phyloP scores from a whole-genome alignment of 2,329 filamentous ascomycete species.

The Leptographium wingfieldii region DNA sequence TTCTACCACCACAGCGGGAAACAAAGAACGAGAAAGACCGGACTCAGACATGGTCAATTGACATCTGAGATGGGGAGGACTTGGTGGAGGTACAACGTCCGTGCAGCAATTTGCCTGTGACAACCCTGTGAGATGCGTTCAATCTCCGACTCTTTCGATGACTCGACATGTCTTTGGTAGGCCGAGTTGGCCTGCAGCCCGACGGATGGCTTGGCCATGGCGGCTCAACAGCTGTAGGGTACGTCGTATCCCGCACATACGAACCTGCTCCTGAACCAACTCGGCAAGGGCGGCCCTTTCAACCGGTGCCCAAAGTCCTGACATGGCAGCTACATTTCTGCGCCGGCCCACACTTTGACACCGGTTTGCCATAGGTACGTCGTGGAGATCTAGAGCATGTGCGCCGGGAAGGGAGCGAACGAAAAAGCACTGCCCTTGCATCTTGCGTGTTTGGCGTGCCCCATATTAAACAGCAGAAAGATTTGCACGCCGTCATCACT shows the following conservation, averaged over 20 bases:
- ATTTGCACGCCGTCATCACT: background rate
- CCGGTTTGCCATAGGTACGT: too few relatives aligned
- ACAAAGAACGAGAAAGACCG: background rate
- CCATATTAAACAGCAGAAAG: background rate
- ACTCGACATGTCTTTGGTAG: background rate
- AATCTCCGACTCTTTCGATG: background rate
- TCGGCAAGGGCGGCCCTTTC: too few relatives aligned
- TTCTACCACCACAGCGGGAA: slow-evolving; percentile 3
- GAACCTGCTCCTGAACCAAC: too few relatives aligned
- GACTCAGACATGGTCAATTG: background rate
- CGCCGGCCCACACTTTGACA: background rate
- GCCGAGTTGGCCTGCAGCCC: background rate
- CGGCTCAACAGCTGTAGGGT: background rate
- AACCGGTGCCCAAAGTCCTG: background rate
- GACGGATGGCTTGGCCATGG: background rate
- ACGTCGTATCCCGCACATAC: too few relatives aligned
- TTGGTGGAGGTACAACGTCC: background rate
- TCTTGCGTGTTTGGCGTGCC: background rate
- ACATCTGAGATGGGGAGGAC: background rate
- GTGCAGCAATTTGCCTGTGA: background rate
- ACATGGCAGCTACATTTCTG: background rate
- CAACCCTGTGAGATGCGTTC: background rate
- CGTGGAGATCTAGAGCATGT: background rate
- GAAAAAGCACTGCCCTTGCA: background rate
- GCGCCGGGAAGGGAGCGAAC: background rate